phyloP scores from a whole-genome alignment of 305 asterid species.

The Fraxinus ornus region DNA sequence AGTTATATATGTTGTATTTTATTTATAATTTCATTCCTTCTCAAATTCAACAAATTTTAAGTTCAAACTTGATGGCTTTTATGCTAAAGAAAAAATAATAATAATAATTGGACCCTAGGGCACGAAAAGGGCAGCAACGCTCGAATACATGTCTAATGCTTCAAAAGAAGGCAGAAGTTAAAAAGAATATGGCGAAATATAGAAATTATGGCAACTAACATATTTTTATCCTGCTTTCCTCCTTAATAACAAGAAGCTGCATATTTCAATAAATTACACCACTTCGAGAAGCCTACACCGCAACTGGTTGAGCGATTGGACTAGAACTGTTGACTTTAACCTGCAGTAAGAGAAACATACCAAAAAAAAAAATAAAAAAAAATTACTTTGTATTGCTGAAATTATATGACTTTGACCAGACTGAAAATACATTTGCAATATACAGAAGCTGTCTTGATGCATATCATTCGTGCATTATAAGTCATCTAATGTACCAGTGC shows the following conservation, averaged over 20 bases:
- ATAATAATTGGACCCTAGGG: slow-evolving; percentile 28
- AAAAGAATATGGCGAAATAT: slow-evolving; percentile 14
- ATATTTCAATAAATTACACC: slow-evolving; percentile 22
- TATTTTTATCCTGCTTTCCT: slow-evolving; percentile 15
- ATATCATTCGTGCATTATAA: slow-evolving; percentile 24
- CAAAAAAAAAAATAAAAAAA: background rate
- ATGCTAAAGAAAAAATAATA: background rate
- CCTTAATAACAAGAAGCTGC: slow-evolving; percentile 14
- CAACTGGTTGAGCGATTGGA: slow-evolving; percentile 60
- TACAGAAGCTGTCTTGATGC: slow-evolving; percentile 21
- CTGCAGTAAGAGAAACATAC: slow-evolving; percentile 40
- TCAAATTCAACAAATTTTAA: slow-evolving; percentile 27
- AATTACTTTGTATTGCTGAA: slow-evolving; percentile 15
- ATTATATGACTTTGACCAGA: background rate
- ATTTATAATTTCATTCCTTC: slow-evolving; percentile 20
- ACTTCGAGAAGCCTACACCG: slow-evolving; percentile 42
- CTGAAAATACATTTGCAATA: slow-evolving; percentile 12
- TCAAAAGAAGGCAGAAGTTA: background rate
- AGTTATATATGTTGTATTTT: background rate
- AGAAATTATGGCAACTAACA: slow-evolving; percentile 14
- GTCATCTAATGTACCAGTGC: slow-evolving; percentile 58
- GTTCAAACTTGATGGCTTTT: slow-evolving; percentile 24
- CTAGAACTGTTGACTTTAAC: slow-evolving; percentile 61
- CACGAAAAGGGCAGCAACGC: slow-evolving; percentile 19
- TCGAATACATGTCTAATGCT: slow-evolving; percentile 16